Evolutionary conservation across 169 alveolate species (phyloP).

Genomic region (Amoebophrya sp.): DNA sequence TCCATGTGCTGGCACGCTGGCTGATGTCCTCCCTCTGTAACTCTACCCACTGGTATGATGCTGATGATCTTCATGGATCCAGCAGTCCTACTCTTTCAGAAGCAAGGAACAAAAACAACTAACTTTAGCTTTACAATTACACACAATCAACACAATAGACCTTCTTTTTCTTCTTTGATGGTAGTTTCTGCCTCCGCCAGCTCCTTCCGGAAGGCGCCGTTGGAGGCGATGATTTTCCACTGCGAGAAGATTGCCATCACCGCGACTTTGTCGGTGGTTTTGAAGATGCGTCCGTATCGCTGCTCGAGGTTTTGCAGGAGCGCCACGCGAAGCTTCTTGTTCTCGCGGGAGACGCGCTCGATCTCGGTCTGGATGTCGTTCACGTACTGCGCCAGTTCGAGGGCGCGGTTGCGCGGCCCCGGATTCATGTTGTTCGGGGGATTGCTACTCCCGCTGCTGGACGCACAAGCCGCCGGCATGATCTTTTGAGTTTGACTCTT

Average conservation of each 20-base stretch:
- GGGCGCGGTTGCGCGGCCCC: background rate
- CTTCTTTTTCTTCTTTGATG: background rate
- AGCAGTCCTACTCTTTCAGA: too few species aligned
- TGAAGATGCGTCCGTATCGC: background rate
- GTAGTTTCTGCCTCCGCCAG: background rate
- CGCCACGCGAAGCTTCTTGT: background rate
- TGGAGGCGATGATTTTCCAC: background rate
- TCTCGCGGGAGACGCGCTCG: background rate
- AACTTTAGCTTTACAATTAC: too few species aligned
- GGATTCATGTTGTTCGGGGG: too few species aligned
- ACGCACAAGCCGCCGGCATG: too few species aligned
- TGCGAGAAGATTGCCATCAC: background rate
- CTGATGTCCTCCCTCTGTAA: too few species aligned
- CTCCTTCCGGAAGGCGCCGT: background rate
- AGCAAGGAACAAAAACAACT: too few species aligned
- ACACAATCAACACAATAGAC: too few species aligned
- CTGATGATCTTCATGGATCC: too few species aligned
- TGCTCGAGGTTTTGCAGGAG: background rate
- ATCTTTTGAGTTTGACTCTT: too few species aligned
- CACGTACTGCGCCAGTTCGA: background rate
- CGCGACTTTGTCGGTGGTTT: background rate
- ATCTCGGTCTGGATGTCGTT: background rate
- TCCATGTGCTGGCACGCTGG: too few species aligned
- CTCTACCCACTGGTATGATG: too few species aligned
- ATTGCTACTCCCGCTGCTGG: too few species aligned